Base-by-base conservation (phyloP, 768 basidiomycete species). In the Hygrocybe punicea region DNA sequence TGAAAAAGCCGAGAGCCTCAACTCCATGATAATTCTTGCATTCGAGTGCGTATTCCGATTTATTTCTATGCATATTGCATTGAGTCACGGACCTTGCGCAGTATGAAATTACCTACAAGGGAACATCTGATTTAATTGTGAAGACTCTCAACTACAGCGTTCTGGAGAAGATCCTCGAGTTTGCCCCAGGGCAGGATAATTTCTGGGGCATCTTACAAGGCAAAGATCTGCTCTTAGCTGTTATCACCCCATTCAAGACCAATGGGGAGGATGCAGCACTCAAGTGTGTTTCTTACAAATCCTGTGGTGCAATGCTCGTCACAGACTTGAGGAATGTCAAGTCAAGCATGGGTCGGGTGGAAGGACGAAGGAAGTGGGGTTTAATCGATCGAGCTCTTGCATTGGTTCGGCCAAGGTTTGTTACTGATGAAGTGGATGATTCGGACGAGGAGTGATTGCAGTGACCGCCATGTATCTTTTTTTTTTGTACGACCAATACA, bases 131-230 rank as follows among this genome's bases (percentile, higher is more conserved):
- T 24, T 14, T 35, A 21, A 16, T 11, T 8, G 21, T 59, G 1
- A 37, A 33, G n/a, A 23, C 29, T 13, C 24, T 60, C 6, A 35
- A 29, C 34, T 64, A 60, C 21, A 59, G 63, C 7, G 44, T 33
- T 4, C 59, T 64, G 4, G 59, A 64, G 1, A 47, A 59, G 19
- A 60, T 64, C 21, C 40, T 62, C 1, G 56, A 51, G 2, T 64
- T 53, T 29, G 7, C 60, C 17, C 34, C 62, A 7, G 55, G 56
- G 1, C 3, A 11, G 0, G 39, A 52, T 16, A 35, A 44, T 6
- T 3, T 54, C 9, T 55, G 50, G 33, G 53, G 52, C 8, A 11
- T 13, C 24, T 29, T 62, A 6, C 25, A 49, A 3, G 55, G 53
- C 6, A n/a, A 40, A 13, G 48, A 10, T 3, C 46, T 52, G 2